Evolutionary conservation across 169 alveolate species (phyloP), one percentile per base, ranked within the genome.

Genomic region (Babesia bigemina): DNA sequence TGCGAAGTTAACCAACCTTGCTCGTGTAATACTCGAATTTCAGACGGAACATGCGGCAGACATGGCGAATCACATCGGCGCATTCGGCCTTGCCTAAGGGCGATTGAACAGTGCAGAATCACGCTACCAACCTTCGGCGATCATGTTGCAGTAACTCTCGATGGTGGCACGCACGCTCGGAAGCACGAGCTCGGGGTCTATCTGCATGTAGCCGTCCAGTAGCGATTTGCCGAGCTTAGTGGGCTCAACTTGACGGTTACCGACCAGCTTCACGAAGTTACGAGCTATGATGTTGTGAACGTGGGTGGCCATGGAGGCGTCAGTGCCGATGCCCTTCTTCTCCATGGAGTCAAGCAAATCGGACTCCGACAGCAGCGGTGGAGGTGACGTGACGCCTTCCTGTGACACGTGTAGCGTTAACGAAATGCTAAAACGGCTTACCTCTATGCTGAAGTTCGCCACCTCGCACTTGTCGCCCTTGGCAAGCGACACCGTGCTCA

Each of bases 271-370:
- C 28, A 95, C 99, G 79, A 95, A 98, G 77, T 96, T 94, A 50
- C 99, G 90, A 59, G 97, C 98, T 50, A 96, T 94, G 45, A 98
- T 97, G 93, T 97, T 97, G 88, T 96, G 96, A 63, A 97, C 97
- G 82, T 98, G 99, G 17, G 96, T 95, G 26, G 99, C 97, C 98
- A 98, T 98, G 29, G 99, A 97, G 44, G 99, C 99, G 91, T 98
- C 99, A 0, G 99, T 98, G 44, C 99, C 99, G n/a, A 98, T 98
- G 39, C 98, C 98, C 85, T 96, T 85, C 67, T 93, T 91, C 86
- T 97, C 99, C 99, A 98, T 97, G 50, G 93, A 86, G 39, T 95
- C 89, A 6, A 98, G 94, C 42, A 98, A 86, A 69, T 98, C 98
- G 26, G 98, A 91, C 72, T 98, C 99, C 16, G 99, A 95, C 42